phyloP scores from a whole-genome alignment of 208 protist species.

The Acanthamoeba polyphaga region DNA sequence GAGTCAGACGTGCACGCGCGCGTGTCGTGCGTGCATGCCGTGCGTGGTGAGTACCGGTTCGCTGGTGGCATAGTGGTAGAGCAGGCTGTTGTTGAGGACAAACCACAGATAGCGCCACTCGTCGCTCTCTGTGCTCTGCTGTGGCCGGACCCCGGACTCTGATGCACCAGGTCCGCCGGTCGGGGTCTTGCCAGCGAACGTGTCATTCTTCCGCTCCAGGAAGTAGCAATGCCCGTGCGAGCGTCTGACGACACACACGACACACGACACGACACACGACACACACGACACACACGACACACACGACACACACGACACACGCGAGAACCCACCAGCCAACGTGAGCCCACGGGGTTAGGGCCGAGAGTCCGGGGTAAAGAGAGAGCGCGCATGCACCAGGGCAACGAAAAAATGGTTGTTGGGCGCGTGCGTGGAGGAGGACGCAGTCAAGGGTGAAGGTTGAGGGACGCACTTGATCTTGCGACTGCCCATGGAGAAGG shows the following conservation, averaged over 20 bases:
- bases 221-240: conserved; percentile 18
- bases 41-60: background rate
- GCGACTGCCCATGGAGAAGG: background rate
- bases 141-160: background rate
- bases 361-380: background rate
- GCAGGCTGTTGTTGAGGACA: conserved; percentile 33
- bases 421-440: too few species aligned
- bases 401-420: background rate
- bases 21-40: background rate
- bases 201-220: background rate
- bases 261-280: background rate
- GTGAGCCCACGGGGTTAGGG: too few species aligned
- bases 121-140: background rate
- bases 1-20: background rate
- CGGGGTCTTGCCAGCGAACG: background rate
- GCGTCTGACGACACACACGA: background rate
- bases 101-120: conserved; percentile 11
- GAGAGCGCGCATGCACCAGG: too few species aligned
- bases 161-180: background rate
- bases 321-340: background rate
- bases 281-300: background rate
- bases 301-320: background rate
- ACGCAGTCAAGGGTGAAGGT: background rate
- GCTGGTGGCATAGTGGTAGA: background rate
- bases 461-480: background rate